Percentiles rank a stretch among this genome's conserved stretches.
Evolutionary conservation across 1,139 yeast genomes (phyloP).

Genomic region (Pichia sp.): DNA sequence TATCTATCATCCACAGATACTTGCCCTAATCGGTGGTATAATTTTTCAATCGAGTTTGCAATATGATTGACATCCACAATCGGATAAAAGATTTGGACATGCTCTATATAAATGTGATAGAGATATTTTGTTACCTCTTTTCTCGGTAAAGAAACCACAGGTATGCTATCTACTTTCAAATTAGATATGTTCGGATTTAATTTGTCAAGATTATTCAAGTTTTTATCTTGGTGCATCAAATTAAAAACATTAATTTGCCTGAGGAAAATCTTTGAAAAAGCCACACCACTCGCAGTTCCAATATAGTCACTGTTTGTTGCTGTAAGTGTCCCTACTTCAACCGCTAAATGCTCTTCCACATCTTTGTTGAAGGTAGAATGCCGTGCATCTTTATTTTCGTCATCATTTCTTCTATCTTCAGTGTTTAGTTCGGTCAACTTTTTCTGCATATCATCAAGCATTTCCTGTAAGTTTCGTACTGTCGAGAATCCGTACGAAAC

Average conservation of each 20-base stretch:
- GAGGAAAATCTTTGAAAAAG: not conserved
- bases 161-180: not conserved
- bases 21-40: not conserved
- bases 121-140: not conserved
- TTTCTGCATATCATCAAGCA: not conserved
- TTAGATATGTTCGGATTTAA: not conserved
- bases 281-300: constrained; percentile 5
- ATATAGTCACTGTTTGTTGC: not conserved
- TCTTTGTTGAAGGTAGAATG: not conserved
- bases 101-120: not conserved
- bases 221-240: not conserved
- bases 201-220: not conserved
- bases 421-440: not conserved
- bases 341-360: not conserved
- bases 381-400: not conserved
- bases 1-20: not conserved
- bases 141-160: not conserved
- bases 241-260: not conserved
- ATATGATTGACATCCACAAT: not conserved
- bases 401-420: not conserved
- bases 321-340: constrained; percentile 4
- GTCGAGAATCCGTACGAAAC: not conserved
- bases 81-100: constrained; percentile 4
- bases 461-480: not conserved
- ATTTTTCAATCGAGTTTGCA: not conserved